Conservation (phyloP, 1,284 basidiomycete species). For the Blastosporella zonata region DNA sequence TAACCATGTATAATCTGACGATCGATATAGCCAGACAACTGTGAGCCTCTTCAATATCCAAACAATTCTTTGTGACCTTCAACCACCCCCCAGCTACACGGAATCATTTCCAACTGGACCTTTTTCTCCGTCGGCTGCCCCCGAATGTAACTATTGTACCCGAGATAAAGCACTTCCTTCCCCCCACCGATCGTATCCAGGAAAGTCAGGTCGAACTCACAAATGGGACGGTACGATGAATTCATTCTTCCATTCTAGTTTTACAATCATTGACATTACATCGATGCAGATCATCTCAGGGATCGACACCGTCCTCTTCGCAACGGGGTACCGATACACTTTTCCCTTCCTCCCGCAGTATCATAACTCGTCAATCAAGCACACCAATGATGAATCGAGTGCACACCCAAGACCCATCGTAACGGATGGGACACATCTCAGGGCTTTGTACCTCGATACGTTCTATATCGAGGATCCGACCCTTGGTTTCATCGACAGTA, state of each 20-base stretch:
- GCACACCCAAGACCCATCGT: conserved; percentile 30
- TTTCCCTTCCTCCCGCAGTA: conserved; percentile 46
- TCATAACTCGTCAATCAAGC: conserved; percentile 26
- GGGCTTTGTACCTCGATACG: conserved; percentile 42
- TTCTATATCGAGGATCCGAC: conserved; percentile 52
- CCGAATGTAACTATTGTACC: conserved; percentile 28
- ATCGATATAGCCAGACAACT: conserved; percentile 7
- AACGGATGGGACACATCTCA: conserved; percentile 44
- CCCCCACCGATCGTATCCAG: conserved; percentile 19
- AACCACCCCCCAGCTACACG: background rate
- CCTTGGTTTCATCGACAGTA: conserved; percentile 39
- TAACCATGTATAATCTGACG: background rate
- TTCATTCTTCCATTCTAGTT: background rate
- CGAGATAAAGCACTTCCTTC: conserved; percentile 32
- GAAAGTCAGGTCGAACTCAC: conserved; percentile 34
- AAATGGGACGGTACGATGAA: conserved; percentile 36
- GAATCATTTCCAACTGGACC: conserved; percentile 5
- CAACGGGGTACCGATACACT: conserved; percentile 45
- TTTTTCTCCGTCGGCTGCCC: conserved; percentile 23
- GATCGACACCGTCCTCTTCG: conserved; percentile 40
- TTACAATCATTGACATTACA: background rate
- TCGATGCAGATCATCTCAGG: conserved; percentile 29
- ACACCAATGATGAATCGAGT: background rate
- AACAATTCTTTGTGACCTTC: background rate
- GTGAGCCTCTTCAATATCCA: background rate